Base-by-base conservation (phyloP, 2,329 filamentous ascomycete species). In the Mollisiaceae sp. region DNA sequence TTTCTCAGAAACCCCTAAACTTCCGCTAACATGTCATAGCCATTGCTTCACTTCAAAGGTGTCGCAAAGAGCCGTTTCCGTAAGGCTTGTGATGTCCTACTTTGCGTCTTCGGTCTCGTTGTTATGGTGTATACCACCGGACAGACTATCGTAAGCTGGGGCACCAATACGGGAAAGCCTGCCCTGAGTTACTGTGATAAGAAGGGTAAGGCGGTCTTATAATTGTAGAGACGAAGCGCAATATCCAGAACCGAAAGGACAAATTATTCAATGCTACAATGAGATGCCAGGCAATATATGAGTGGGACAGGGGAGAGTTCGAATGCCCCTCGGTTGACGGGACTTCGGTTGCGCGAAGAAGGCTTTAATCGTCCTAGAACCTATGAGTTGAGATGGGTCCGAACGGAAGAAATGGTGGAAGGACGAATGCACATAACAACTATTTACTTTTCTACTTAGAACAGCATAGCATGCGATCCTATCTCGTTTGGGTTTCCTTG, bases 101-200 rank as follows among this genome's bases (percentile, higher is more conserved):
- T 99, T 41, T 91, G 92, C 73, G 81, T 93, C 64, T 93, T 98
- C 74, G 95, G 95, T 8, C 80, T 94, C 61, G 78, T 93, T 20
- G 92, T 92, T 72, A 99, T 98, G 91, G 86, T 86, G 6, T 99
- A 99, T 78, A 97, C 95, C 0, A 98, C 95, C 0, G 83, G 85
- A 41, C 82, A 98, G 73, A 99, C 95, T 0, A 82, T 97, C 57
- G 85, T 90, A 75, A 96, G 91, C 78, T 99, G 95, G 96, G 87
- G 91, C 8, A 83, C 82, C 59, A 87, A 88, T 4, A 77, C 78
- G 20, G 74, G 77, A n/a, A 78, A 69, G 32, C 70, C 78, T 4
- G 83, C 83, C 68, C 73, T 82, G 14, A 87, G 87, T 38, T 91
- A 90, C 75, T 91, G 89, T 75, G 88, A 91, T 52, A 74, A 72